Percentiles rank a stretch among this genome's conserved stretches.
Conservation (phyloP, 2,329 filamentous ascomycete species). For the Kalaharituber pfeilii region DNA sequence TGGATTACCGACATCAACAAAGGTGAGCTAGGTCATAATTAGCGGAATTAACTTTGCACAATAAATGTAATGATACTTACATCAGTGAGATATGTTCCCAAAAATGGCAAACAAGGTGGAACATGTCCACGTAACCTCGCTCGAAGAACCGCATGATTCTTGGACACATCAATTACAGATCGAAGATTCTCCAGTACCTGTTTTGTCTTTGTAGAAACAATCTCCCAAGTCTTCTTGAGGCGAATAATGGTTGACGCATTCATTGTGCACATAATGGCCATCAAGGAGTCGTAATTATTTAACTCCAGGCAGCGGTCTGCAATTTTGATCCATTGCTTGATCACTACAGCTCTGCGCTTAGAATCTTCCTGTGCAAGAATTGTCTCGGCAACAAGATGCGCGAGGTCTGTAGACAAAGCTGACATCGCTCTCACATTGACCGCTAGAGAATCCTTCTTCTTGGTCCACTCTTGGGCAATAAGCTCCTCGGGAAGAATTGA, state of each 20-base stretch:
- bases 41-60: constrained; percentile 1
- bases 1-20: constrained; percentile 86
- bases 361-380: constrained; percentile 77
- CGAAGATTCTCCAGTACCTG: constrained; percentile 61
- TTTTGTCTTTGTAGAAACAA: constrained; percentile 68
- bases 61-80: constrained; percentile 10
- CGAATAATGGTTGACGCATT: constrained; percentile 83
- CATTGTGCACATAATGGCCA: constrained; percentile 90
- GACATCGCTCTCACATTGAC: constrained; percentile 92
- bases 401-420: constrained; percentile 74
- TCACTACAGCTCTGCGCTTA: constrained; percentile 74
- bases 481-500: constrained; percentile 84
- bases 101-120: constrained; percentile 82
- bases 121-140: constrained; percentile 69
- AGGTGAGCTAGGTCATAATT: constrained; percentile 42
- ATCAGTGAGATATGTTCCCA: constrained; percentile 92
- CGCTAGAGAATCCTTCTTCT: constrained; percentile 59
- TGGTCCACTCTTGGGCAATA: constrained; percentile 83
- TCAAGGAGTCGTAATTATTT: constrained; percentile 89
- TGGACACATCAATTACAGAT: constrained; percentile 69
- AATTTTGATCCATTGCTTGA: constrained; percentile 98
- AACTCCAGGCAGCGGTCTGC: constrained; percentile 71
- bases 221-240: constrained; percentile 80
- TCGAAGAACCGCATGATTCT: constrained; percentile 78
- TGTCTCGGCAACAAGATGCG: constrained; percentile 81